Base-by-base conservation (phyloP, 768 basidiomycete species). In the Lanmaoa rubissima region DNA sequence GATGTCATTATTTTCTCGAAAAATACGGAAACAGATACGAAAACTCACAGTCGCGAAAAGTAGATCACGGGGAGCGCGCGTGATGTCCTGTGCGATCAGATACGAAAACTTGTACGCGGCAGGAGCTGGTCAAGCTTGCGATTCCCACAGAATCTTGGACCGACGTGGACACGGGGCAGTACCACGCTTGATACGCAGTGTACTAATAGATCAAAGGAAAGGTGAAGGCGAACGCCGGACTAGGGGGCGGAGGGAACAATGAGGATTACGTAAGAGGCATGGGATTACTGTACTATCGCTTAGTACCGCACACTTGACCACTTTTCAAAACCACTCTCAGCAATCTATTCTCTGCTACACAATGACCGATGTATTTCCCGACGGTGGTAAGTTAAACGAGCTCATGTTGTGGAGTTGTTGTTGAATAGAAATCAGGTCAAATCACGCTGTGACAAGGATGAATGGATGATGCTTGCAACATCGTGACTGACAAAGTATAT, bases 31-130 rank as follows among this genome's bases (percentile, higher is more conserved):
- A 24, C 4, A 41, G n/a, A 28, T 42, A 21, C 7, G 11, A 38
- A 31, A 35, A 64, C 58, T 61, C 38, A 64, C 61, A 19, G 40
- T 40, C 40, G 21, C 41, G 16, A 41, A 42, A 24, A 16, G 43
- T 21, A 39, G 61, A 64, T 55, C 50, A 26, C 41, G 28, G 39
- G 21, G 50, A 7, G 31, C 6, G 9, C 28, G 28, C 28, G 28
- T 17, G 40, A 28, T 36, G 51, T n/a, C 31, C 34, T 19, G 12
- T 19, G 36, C 16, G 51, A 48, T 48, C 58, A 35, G 58, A 26
- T 36, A 49, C 51, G 39, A 45, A 54, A 49, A 31, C 10, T 32
- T 32, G 46, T n/a, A 40, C 17, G 19, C 49, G 21, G 21, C 28
- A 16, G 24, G 24, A 6, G 39, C 14, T 21, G 1, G 43, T 21